Evolutionary conservation across 2,329 filamentous ascomycete genomes (phyloP).

Genomic region (Atkinsonella texensis): DNA sequence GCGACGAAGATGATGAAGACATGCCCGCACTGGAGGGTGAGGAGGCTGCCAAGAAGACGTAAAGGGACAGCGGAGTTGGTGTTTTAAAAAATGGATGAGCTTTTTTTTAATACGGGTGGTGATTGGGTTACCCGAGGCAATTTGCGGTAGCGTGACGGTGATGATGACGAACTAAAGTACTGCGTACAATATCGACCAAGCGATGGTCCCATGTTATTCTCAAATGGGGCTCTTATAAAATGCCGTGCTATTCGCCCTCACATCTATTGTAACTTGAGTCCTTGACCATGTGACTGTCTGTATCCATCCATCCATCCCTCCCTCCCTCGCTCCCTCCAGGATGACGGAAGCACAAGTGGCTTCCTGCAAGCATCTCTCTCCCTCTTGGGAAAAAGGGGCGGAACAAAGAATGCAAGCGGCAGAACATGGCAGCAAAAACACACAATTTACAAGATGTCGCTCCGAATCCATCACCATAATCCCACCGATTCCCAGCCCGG

Average conservation of each 20-base stretch:
- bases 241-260: too few relatives aligned
- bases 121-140: neutral
- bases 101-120: neutral
- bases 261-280: neutral
- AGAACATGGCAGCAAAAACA: too few relatives aligned
- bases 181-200: conserved; percentile 1
- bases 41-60: conserved; percentile 30
- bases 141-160: neutral
- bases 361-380: too few relatives aligned
- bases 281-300: neutral
- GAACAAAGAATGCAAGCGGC: too few relatives aligned
- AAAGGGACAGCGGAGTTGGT: conserved; percentile 8
- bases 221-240: neutral
- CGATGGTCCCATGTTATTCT: neutral
- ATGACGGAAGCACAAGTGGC: too few relatives aligned
- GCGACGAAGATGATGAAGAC: conserved; percentile 62
- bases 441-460: too few relatives aligned
- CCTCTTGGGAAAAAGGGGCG: too few relatives aligned
- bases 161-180: neutral
- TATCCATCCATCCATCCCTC: neutral
- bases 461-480: too few relatives aligned
- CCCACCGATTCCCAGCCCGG: neutral
- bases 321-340: too few relatives aligned
- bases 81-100: neutral
- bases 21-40: conserved; percentile 62